These are phyloP conservation scores for Grosmannia serpens DNA, from an alignment of 2,329 filamentous ascomycete species.

Conservation along the genomic window DNA sequence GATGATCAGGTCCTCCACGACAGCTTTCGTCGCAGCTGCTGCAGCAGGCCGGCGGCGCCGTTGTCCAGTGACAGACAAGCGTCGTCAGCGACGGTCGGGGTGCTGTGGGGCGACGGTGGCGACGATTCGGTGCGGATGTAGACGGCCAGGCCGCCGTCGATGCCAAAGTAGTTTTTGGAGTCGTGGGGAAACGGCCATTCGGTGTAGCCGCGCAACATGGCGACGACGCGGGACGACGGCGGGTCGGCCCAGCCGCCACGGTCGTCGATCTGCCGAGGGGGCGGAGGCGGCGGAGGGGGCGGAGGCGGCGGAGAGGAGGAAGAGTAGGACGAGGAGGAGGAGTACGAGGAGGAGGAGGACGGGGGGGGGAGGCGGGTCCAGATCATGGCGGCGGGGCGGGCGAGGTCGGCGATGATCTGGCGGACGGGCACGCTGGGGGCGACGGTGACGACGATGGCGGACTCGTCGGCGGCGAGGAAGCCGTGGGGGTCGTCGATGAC, in stretches of 20 bases:
- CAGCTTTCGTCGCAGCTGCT: conserved; percentile 2
- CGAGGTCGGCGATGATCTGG: conserved; percentile 22
- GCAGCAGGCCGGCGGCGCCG: not conserved
- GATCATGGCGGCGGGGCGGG: conserved; percentile 20
- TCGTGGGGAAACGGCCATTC: conserved; percentile 9
- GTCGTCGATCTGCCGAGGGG: not conserved
- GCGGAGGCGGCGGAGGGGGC: not conserved
- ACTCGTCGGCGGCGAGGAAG: conserved; percentile 20
- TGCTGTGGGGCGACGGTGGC: not conserved
- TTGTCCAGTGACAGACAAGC: not conserved
- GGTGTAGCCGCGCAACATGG: conserved; percentile 9
- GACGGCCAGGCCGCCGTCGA: conserved; percentile 7
- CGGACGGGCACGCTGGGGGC: conserved; percentile 17
- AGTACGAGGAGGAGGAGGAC: not conserved
- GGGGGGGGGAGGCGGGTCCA: conserved; percentile 8
- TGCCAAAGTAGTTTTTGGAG: conserved; percentile 9
- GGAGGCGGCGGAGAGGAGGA: no score
- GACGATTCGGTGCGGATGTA: conserved; percentile 8
- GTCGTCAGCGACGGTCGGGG: not conserved
- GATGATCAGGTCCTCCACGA: conserved; percentile 19
- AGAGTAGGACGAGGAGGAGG: no score
- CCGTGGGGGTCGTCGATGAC: conserved; percentile 20
- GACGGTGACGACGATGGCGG: conserved; percentile 18
- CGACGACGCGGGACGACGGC: conserved; percentile 10
- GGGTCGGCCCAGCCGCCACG: conserved; percentile 9